A percentile compares a stretch with the other conserved stretches of the same genome.
Conservation (phyloP, 257 asterid genomes). For the Ilex aquifolium region DNA sequence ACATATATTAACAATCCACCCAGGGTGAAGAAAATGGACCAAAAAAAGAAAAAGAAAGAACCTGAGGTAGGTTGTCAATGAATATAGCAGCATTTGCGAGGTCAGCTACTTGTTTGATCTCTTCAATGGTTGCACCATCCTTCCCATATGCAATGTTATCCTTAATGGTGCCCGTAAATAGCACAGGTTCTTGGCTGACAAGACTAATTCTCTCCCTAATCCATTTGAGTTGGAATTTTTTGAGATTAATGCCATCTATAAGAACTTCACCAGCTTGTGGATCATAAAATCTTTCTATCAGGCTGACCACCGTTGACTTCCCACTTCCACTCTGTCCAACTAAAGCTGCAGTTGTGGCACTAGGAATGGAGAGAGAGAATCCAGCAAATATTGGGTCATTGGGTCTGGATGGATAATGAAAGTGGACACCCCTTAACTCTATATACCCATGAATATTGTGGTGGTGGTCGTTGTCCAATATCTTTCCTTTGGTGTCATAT, state of each 20-base stretch:
- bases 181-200: slow-evolving; percentile 85
- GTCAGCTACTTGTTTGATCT: slow-evolving; percentile 55
- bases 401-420: slow-evolving; percentile 81
- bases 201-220: slow-evolving; percentile 75
- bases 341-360: slow-evolving; percentile 74
- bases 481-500: slow-evolving; percentile 53
- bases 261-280: slow-evolving; percentile 68
- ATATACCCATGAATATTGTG: slow-evolving; percentile 45
- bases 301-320: slow-evolving; percentile 72
- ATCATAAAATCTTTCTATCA: slow-evolving; percentile 78
- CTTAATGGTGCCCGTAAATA: slow-evolving; percentile 66
- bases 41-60: slow-evolving; percentile 6
- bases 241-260: slow-evolving; percentile 62
- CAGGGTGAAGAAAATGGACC: background rate
- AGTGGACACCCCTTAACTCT: slow-evolving; percentile 50
- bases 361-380: slow-evolving; percentile 52
- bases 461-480: slow-evolving; percentile 29
- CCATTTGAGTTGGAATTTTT: slow-evolving; percentile 79
- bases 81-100: slow-evolving; percentile 77
- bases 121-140: slow-evolving; percentile 59
- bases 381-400: slow-evolving; percentile 61
- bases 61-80: slow-evolving; percentile 77
- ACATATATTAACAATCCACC: background rate
- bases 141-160: slow-evolving; percentile 78
- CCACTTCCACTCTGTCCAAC: slow-evolving; percentile 95